These are phyloP conservation scores for Coemansia sp. DNA, from an alignment of 192 early-diverging fungal genomes.

Conservation along the genomic window DNA sequence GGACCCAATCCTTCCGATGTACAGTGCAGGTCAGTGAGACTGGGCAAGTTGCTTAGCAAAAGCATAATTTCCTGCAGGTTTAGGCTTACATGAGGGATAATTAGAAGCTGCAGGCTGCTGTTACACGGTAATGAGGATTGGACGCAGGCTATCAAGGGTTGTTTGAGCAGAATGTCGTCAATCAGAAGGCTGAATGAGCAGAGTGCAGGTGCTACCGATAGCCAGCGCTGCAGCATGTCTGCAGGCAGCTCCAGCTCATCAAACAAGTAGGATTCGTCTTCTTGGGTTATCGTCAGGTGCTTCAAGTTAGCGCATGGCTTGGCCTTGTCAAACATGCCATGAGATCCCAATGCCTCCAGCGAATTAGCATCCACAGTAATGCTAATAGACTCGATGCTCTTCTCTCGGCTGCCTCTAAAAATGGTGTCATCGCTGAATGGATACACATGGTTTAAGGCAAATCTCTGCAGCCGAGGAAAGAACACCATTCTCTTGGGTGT, in stretches of 20 bases:
- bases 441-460: slow-evolving; percentile 3
- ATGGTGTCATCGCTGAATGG: slow-evolving; percentile 4
- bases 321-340: neutral
- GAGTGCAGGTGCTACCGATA: neutral
- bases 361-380: neutral
- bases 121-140: neutral
- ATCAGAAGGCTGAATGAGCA: neutral
- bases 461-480: neutral
- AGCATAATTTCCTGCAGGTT: neutral
- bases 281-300: neutral
- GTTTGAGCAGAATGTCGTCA: neutral
- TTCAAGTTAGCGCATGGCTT: neutral
- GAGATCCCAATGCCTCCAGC: neutral
- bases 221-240: neutral
- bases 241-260: neutral
- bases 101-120: neutral
- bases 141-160: neutral
- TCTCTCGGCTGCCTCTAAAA: slow-evolving; percentile 1
- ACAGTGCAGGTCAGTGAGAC: neutral
- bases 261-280: neutral
- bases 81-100: slow-evolving; percentile 1
- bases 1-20: neutral
- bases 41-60: neutral
- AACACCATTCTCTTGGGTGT: slow-evolving; percentile 2
- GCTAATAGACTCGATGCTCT: neutral